Evolutionary conservation across 139 green algal species (phyloP), one percentile per base, ranked within the genome.

Genomic region (Monoraphidium neglectum): DNA sequence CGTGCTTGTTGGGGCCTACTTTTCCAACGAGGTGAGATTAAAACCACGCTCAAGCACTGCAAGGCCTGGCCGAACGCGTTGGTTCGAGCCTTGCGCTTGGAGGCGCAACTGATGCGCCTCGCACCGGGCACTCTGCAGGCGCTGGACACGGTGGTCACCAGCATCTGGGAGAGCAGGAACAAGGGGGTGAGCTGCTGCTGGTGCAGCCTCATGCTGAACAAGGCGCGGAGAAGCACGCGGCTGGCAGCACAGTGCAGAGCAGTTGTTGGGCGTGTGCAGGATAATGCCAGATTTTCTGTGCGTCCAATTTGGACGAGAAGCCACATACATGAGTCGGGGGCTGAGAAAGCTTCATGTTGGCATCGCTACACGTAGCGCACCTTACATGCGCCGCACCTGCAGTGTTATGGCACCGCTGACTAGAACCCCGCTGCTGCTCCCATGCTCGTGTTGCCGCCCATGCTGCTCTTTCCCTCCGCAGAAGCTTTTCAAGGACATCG

Each of bases 1-100:
- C 33, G 37, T 88, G 23, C 62, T 88, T 1, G 72, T 85, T 15
- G 83, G 83, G 2, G 76, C 79, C 24, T 88, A 84, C 68, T 88
- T 82, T 68, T 74, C 79, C 18, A 88, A 88, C 73, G 70, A 88
- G 79, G 83, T 87, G 61, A n/a, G n/a, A n/a, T n/a, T n/a, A n/a
- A n/a, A n/a, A n/a, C n/a, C n/a, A n/a, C n/a, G n/a, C n/a, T n/a
- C n/a, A n/a, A n/a, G n/a, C n/a, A n/a, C n/a, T n/a, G n/a, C n/a
- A n/a, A n/a, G n/a, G n/a, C n/a, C 5, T 61, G 23, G 21, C 35
- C 8, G 57, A 13, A 8, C 10, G 26, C 10, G 57, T 49, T 46
- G 51, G 38, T 32, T 15, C 35, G 30, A 16, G 16, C 1, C 38
- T 26, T 24, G 62, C 30, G 4, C 0, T 28, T 32, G 33, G 24